phyloP scores from a whole-genome alignment of 225 moss, liverwort and hornwort genomes.

The Pseudisothecium myosuroides region DNA sequence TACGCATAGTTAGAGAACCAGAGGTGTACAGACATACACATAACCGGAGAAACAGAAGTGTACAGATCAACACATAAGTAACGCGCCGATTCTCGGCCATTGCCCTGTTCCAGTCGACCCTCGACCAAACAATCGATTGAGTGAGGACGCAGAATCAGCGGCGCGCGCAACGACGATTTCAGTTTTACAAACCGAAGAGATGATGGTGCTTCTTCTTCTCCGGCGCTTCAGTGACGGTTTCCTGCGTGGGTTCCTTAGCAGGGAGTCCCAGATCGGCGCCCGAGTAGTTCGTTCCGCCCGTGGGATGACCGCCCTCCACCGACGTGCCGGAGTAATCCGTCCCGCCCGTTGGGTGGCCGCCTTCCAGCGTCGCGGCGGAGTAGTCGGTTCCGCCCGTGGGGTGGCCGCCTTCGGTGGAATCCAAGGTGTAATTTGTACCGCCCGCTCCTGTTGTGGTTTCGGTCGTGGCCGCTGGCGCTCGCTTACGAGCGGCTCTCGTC shows the following conservation, averaged over 20 bases:
- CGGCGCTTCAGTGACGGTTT: background rate
- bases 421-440: constrained; percentile 8
- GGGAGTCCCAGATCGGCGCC: background rate
- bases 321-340: constrained; percentile 16
- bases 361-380: background rate
- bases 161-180: background rate
- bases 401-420: constrained; percentile 5
- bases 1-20: background rate
- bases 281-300: constrained; percentile 22
- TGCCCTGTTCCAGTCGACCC: background rate
- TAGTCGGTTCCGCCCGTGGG: constrained; percentile 14
- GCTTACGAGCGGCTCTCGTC: background rate
- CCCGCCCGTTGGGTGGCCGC: background rate
- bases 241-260: background rate
- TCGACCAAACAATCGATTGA: background rate
- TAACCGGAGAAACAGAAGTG: background rate
- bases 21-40: background rate
- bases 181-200: constrained; percentile 1
- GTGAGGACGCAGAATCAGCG: background rate
- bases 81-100: background rate
- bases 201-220: constrained; percentile 18
- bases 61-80: background rate
- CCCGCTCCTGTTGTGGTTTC: background rate
- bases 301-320: background rate
- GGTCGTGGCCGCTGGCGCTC: too few species aligned